Evolutionary conservation across 352 stramenopile species (phyloP), one percentile per base, ranked within the genome.

Genomic region (Pythium volutum): DNA sequence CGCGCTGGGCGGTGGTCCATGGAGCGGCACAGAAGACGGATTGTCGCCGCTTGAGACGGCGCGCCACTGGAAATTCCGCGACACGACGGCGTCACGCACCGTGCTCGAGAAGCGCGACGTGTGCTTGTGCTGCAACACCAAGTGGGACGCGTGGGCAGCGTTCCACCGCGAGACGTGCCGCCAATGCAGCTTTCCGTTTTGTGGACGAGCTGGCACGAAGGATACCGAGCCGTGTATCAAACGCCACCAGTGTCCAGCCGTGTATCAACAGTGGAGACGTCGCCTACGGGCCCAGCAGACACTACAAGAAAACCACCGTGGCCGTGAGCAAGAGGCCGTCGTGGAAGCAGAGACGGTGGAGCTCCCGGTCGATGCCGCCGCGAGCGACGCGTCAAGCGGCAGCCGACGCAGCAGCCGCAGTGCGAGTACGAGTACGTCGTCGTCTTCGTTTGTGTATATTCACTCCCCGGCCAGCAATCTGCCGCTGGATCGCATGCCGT

Each of bases 81-180:
- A 92, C 59, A 89, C 85, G 4, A 77, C 72, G 1, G 86, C 86
- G 0, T 80, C 69, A 38, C 73, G 70, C 15, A 68, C 88, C 46
- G 78, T 95, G 25, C 66, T 95, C 25, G 75, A 87, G 31, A 36
- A 36, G 36, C 72, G 69, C 31, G 76, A 89, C n/a, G 61, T 93
- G 15, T 95, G 86, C 57, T 62, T 95, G 45, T 90, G 76, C 54
- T 95, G 86, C 74, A 93, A 93, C 65, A 59, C 67, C 12, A 80
- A 78, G 47, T 87, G 92, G 36, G 80, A 91, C 46, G 67, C 75
- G 54, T 69, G 91, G 27, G 68, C 71, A 12, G 67, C 70, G 16
- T 76, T 88, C 27, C 66, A 77, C 45, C 81, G 70, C 33, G 77
- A 73, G 47, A 76, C 70, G 4, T 93, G 84, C 39, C 49, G 65